Evolutionary conservation across 1,139 yeast genomes (phyloP), one percentile per base, ranked within the genome.

Genomic region (Candida sanyaensis): DNA sequence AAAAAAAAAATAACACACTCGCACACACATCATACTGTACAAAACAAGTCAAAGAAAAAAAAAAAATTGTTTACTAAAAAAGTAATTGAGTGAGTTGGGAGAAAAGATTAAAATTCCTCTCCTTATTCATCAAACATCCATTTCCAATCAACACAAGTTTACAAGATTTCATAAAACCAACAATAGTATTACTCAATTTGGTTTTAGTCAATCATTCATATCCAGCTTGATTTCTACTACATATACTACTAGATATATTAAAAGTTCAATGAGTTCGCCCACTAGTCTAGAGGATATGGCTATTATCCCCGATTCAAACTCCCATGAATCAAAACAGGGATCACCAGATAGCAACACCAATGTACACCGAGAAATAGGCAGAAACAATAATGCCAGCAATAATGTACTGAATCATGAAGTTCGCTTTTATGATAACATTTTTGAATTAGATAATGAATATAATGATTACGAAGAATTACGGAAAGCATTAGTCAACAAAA

Each of bases 381-480:
- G 41, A 34, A 41, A 42, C 28, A 12, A 11, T 13, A 43, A 28
- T 44, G 12, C n/a, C 33, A 12, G 36, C 43, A 12, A 21, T 31
- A 13, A 13, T 13, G 11, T 30, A 31, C 23, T 27, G 21, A 36
- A 45, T 37, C 42, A 33, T 26, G 46, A 45, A 23, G n/a, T 46
- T 45, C 41, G 48, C 51, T 33, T 61, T 57, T 40, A 53, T 51
- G 64, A 62, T 38, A 64, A 66, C 51, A 62, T 60, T 46, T 67
- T 71, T 66, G 73, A 68, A 52, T 66, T 63, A 52, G 78, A 73
- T 51, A 60, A 62, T 42, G 63, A 59, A 36, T 62, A 58, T 44
- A 58, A 62, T 36, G 78, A 72, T 55, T 72, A 63, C 54, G 59
- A 63, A 43, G 78, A 73, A 43, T 57, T 75, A 49, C 63, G 66